Base-by-base conservation (phyloP, 768 basidiomycete genomes). In the Auriscalpium orientale region DNA sequence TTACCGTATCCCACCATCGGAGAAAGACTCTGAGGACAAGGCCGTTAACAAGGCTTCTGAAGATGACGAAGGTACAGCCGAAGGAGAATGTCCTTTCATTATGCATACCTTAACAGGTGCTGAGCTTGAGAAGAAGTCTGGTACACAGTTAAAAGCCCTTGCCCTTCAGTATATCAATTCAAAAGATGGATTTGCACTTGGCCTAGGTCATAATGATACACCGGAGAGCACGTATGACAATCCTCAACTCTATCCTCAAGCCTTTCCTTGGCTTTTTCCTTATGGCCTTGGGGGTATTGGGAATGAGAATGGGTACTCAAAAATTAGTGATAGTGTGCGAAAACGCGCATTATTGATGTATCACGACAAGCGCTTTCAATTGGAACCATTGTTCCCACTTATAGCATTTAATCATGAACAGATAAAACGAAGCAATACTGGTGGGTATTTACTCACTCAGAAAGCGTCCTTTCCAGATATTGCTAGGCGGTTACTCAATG, bases 331-430 rank as follows among this genome's bases (percentile, higher is more conserved):
- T 15, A n/a, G 20, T 6, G 46, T 34, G n/a, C 58, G 55, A 18
- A 59, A 50, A 21, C 0, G 46, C 16, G 34, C 54, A 16, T n/a
- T 60, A 10, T 37, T 62, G 21, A 49, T 62, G 51, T 64, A 65
- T 53, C 40, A 60, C 48, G 62, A 66, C 22, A 60, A 60, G 28
- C 35, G 58, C 0, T 66, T 66, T 38, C 60, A 65, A 46, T 34
- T 46, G 2, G 64, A 66, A 18, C 33, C 22, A 2, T 48, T 52
- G 5, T 66, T 62, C 48, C 49, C 56, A 16, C 50, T 63, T 1
- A 54, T 66, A 11, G 59, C 53, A 1, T 61, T 67, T 28, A 64
- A 65, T 49, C 57, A 65, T 20, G 54, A 64, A 21, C 66, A 67
- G 40, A 64, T 65, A 34, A 57, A 54, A 15, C 18, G 44, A 8